Evolutionary conservation across 306 rosid genomes (phyloP).

Genomic region (Senna siamea): DNA sequence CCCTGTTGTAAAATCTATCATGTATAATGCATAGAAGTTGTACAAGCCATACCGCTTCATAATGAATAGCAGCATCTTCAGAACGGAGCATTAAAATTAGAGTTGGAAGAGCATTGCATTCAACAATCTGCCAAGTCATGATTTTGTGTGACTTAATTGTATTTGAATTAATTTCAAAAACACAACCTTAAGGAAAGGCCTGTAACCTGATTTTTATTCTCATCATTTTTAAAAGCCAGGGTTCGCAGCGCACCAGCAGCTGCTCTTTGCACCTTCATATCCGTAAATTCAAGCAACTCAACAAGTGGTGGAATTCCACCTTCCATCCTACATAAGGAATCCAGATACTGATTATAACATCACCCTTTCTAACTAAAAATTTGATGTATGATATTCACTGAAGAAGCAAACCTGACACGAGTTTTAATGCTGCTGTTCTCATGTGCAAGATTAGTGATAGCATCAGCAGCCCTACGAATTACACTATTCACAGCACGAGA

Average conservation of each 20-base stretch:
- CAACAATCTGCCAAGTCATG: conserved; percentile 81
- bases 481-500: conserved; percentile 84
- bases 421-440: conserved; percentile 95
- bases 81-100: conserved; percentile 92
- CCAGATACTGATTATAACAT: conserved; percentile 33
- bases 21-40: background rate
- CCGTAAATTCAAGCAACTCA: conserved; percentile 84
- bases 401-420: conserved; percentile 79
- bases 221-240: conserved; percentile 92
- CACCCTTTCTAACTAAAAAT: background rate
- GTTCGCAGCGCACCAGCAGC: conserved; percentile 98
- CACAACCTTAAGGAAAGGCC: conserved; percentile 28
- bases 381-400: conserved; percentile 25
- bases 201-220: conserved; percentile 91
- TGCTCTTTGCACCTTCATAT: conserved; percentile 96
- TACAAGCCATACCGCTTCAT: conserved; percentile 81
- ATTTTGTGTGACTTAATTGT: conserved; percentile 21
- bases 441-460: conserved; percentile 96
- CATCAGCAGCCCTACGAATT: conserved; percentile 99
- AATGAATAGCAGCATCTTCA: conserved; percentile 97
- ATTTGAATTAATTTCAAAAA: conserved; percentile 14
- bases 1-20: conserved; percentile 27
- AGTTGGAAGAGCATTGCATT: conserved; percentile 98
- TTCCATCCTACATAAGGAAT: conserved; percentile 70
- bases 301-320: conserved; percentile 99